phyloP scores from a whole-genome alignment of 139 green algal genomes.

The Spirogloea muscicola region DNA sequence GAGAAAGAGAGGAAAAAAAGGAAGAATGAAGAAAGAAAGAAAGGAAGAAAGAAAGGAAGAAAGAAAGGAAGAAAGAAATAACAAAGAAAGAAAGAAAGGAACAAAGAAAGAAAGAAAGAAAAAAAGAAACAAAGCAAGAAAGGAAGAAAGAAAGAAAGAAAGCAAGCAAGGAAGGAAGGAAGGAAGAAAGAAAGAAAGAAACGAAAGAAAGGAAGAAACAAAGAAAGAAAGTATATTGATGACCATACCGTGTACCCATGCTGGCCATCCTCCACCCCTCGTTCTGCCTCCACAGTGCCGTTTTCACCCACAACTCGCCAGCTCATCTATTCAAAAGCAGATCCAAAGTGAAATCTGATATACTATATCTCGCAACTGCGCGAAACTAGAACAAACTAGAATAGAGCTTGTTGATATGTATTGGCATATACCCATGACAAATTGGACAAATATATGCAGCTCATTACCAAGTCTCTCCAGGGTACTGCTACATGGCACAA shows the following conservation, averaged over 20 bases:
- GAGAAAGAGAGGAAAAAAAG: no score
- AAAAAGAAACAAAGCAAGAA: no score
- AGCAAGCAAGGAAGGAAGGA: no score
- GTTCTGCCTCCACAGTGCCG: constrained; percentile 6
- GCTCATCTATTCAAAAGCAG: not conserved
- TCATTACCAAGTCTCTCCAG: no score
- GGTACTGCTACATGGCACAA: no score
- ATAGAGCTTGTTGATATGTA: not conserved
- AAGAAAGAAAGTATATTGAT: constrained; percentile 1
- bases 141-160: no score
- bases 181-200: not conserved
- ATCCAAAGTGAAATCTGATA: not conserved
- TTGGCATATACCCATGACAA: not conserved
- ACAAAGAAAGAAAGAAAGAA: no score
- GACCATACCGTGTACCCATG: not conserved
- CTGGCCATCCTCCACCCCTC: not conserved
- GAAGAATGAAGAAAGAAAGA: no score
- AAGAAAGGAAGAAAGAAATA: no score
- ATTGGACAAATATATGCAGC: no score
- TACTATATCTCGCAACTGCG: not conserved
- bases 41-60: no score
- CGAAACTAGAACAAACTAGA: not conserved
- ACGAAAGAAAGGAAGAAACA: not conserved
- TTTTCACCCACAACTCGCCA: not conserved
- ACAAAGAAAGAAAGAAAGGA: no score